Conservation (phyloP, 2,329 filamentous ascomycete species). For the Zalaria obscura region DNA sequence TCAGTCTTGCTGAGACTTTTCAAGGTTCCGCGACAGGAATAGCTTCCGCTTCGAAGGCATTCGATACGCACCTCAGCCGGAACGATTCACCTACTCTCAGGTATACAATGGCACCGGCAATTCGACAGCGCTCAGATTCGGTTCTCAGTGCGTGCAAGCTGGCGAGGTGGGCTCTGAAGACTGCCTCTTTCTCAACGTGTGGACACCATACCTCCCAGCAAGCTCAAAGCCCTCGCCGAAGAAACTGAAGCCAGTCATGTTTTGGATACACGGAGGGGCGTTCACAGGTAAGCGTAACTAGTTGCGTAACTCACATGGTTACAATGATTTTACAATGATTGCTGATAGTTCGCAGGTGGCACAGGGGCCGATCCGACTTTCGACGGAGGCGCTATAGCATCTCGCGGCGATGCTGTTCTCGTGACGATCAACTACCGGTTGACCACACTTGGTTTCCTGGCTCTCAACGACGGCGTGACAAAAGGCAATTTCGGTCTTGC, state of each 20-base stretch:
- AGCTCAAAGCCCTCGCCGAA: conserved; percentile 9
- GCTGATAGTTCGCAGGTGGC: conserved; percentile 11
- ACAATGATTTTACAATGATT: no score
- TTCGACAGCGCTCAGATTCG: conserved; percentile 14
- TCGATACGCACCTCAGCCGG: conserved; percentile 30
- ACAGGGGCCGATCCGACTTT: conserved; percentile 29
- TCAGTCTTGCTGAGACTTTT: conserved; percentile 16
- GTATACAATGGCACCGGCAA: conserved; percentile 29
- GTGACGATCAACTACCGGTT: conserved; percentile 48
- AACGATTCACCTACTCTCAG: conserved; percentile 33
- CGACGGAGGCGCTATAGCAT: conserved; percentile 30
- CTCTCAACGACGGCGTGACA: conserved; percentile 37
- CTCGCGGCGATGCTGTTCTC: conserved; percentile 43
- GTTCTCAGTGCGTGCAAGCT: conserved; percentile 1
- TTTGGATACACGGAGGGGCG: conserved; percentile 33
- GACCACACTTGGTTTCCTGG: conserved; percentile 42
- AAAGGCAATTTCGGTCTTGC: conserved; percentile 31
- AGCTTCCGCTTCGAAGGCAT: conserved; percentile 39
- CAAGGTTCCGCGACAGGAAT: conserved; percentile 29
- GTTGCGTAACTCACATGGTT: no score
- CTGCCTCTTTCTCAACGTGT: conserved; percentile 24
- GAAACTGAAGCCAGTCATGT: conserved; percentile 28
- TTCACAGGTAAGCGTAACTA: conserved; percentile 12
- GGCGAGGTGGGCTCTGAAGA: conserved; percentile 11
- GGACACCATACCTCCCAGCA: conserved; percentile 19